Base-by-base conservation (phyloP, 2,329 filamentous ascomycete species). In the Alternaria sp. region DNA sequence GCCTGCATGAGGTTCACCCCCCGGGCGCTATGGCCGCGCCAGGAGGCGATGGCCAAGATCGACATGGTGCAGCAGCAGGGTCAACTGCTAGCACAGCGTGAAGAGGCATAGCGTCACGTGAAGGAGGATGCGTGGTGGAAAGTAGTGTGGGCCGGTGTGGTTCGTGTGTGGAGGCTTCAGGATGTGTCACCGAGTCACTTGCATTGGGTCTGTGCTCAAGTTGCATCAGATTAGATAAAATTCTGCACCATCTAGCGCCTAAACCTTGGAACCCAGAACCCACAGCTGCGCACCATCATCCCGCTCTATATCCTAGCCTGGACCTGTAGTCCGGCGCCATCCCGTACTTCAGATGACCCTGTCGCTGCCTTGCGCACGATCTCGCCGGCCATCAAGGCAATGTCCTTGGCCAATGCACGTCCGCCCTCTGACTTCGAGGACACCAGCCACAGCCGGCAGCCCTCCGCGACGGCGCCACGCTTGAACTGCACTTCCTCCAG, bases 401-500 rank as follows among this genome's bases (percentile, higher is more conserved):
- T 68, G 55, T 79, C 77, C 66, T 76, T 79, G 53, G 76, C 75
- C 66, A 79, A 67, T 62, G 76, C 74, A 10, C 76, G 75, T 10
- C 76, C 77, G 18, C 72, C 75, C 11, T 77, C 74, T 2, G 74
- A 75, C 51, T 73, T 70, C 15, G 75, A 73, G 18, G 74, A 74
- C 56, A 79, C 70, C 65, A 79, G 66, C 72, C 76, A 79, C 65
- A 78, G 69, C 44, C 68, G 69, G 58, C 75, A 76, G 50, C 66
- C 64, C 21, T 72, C 68, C 20, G 68, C 71, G 43, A 78, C 76
- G 10, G 69, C 69, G 14, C 73, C 74, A 18, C 75, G 76, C 67
- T 79, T 79, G 73, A 79, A 79, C 44, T 77, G 76, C 57, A 79
- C 75, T 63, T 79, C 77, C 56, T 79, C 72, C 45, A 79, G 68